Percentiles rank a stretch among this genome's conserved stretches.
phyloP scores from a whole-genome alignment of 1,284 basidiomycete species.

The Ceratobasidium sp. region DNA sequence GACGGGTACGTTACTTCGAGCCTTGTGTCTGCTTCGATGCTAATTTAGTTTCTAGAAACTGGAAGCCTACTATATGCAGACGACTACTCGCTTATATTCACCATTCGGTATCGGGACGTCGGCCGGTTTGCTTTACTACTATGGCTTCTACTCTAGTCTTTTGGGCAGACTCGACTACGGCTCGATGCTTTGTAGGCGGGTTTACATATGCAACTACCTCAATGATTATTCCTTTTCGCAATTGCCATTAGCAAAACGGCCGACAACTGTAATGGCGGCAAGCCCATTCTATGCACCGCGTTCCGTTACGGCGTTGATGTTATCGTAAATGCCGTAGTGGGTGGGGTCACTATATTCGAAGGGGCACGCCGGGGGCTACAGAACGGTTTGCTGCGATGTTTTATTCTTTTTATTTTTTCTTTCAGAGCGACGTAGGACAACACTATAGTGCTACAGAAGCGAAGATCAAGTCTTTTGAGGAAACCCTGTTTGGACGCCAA shows the following conservation, averaged over 20 bases:
- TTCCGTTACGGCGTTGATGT: background rate
- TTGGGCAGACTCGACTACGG: too few relatives aligned
- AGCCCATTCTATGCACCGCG: background rate
- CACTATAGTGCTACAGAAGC: background rate
- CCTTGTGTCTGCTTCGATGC: too few relatives aligned
- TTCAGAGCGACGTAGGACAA: too few relatives aligned
- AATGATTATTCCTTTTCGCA: background rate
- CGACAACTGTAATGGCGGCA: background rate
- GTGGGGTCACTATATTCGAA: background rate
- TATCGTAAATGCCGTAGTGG: background rate
- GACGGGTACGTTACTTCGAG: too few relatives aligned
- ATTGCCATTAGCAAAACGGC: background rate
- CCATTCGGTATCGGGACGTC: slow-evolving; percentile 6
- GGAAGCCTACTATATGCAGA: too few relatives aligned
- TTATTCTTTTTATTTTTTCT: background rate
- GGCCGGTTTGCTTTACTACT: background rate
- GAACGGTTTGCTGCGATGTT: background rate
- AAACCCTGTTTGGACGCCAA: background rate
- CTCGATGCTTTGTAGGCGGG: background rate
- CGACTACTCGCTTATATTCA: background rate
- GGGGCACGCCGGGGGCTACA: background rate
- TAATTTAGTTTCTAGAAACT: too few relatives aligned
- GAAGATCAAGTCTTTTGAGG: background rate
- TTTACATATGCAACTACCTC: background rate
- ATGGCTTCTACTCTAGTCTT: background rate